A percentile compares a stretch with the other conserved stretches of the same genome.
These are phyloP conservation scores for Aspergillus sergii DNA, from an alignment of 2,329 filamentous ascomycete species.

Conservation along the genomic window DNA sequence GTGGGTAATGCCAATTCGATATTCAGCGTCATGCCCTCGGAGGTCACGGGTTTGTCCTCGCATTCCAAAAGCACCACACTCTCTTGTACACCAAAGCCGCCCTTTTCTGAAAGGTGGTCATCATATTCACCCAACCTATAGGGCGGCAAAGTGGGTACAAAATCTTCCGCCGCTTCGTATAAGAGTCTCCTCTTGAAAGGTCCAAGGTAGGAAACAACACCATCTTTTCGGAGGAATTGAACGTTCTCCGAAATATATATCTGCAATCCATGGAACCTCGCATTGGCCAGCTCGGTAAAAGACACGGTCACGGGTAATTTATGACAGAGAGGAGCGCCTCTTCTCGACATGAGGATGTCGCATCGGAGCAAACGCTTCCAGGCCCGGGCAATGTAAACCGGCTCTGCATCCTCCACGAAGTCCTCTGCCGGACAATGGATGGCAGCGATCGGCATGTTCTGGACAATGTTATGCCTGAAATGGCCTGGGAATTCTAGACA, in stretches of 20 bases:
- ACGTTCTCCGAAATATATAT: conserved; percentile 18
- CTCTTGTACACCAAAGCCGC: not conserved
- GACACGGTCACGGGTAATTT: conserved; percentile 12
- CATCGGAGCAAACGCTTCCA: conserved; percentile 13
- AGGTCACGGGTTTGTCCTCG: not conserved
- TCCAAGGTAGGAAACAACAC: conserved; percentile 12
- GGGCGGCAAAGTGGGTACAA: conserved; percentile 2
- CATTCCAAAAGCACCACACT: not conserved
- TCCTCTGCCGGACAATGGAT: conserved; percentile 19
- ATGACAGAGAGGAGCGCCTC: conserved; percentile 17
- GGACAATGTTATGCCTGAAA: conserved; percentile 5
- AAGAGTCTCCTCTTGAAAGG: conserved; percentile 15
- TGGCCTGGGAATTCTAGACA: conserved; percentile 11
- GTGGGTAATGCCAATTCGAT: conserved; percentile 14
- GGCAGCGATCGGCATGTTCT: conserved; percentile 10
- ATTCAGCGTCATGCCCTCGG: conserved; percentile 11
- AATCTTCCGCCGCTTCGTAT: conserved; percentile 10
- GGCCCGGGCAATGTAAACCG: conserved; percentile 11
- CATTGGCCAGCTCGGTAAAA: conserved; percentile 10
- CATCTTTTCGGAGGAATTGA: conserved; percentile 15
- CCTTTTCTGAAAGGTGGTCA: conserved; percentile 1
- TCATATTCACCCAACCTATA: conserved; percentile 5
- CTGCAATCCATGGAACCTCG: conserved; percentile 14
- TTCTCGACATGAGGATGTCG: conserved; percentile 12
- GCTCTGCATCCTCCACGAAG: conserved; percentile 17